Evolutionary conservation across 805 yeast genomes (phyloP).

Genomic region (Wickerhamomyces bisporus): DNA sequence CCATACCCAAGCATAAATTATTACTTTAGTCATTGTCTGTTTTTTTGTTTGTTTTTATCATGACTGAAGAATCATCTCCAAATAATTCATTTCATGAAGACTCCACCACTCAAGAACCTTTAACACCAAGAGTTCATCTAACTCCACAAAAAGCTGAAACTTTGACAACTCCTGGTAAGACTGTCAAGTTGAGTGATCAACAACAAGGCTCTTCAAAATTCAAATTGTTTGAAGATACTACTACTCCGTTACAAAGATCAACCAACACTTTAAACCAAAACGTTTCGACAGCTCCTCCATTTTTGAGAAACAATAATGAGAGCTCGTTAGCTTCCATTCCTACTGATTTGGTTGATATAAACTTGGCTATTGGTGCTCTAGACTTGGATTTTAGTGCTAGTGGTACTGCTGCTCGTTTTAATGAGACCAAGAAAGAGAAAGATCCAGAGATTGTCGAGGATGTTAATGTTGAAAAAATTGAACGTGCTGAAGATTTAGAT

Average conservation of each 20-base stretch:
- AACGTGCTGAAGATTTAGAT: conserved; percentile 13
- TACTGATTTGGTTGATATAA: conserved; percentile 19
- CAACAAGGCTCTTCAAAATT: conserved; percentile 13
- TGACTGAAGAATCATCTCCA: conserved; percentile 18
- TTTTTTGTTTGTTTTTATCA: neutral
- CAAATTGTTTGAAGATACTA: conserved; percentile 14
- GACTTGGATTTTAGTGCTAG: conserved; percentile 19
- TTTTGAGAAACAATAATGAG: conserved; percentile 14
- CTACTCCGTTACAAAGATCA: conserved; percentile 22
- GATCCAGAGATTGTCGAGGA: conserved; percentile 6
- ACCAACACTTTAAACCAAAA: conserved; percentile 14
- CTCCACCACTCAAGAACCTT: conserved; percentile 7
- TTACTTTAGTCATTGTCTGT: neutral
- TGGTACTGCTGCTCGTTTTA: conserved; percentile 6
- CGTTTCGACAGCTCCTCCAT: conserved; percentile 23
- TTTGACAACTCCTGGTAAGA: conserved; percentile 12
- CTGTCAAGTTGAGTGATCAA: conserved; percentile 3
- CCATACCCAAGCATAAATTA: too few species aligned
- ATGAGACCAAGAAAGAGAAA: conserved; percentile 1
- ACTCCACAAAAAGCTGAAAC: conserved; percentile 16
- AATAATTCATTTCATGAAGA: conserved; percentile 14
- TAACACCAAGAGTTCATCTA: conserved; percentile 11
- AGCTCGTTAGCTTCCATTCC: conserved; percentile 8
- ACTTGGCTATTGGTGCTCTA: conserved; percentile 23
- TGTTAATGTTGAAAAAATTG: conserved; percentile 27